Base-by-base conservation (phyloP, 176 grass and related monocot genomes). In the Juncus effusus region DNA sequence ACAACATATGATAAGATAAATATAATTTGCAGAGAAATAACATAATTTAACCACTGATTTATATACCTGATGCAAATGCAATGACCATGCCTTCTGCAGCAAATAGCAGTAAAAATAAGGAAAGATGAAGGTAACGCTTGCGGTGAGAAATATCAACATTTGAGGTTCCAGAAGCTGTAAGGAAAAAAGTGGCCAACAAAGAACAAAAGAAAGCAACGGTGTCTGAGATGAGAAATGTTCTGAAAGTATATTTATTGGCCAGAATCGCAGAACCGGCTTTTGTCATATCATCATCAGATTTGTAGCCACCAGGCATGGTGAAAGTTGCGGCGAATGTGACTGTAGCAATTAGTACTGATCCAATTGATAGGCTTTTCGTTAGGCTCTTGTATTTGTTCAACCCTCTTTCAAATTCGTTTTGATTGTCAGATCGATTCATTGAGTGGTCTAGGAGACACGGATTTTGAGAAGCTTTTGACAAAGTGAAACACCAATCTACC, bases 291-390 rank as follows among this genome's bases (percentile, higher is more conserved):
- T 54, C 54, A 19, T 13, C 57, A 1, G 72, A 12, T 64, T 12
- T 3, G 16, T 76, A 66, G 36, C 80, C 74, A 0, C 74, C 74
- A 1, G 80, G 80, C 74, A 72, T 8, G 9, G 60, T 45, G 56
- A 78, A 73, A 0, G 13, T 60, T 10, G 16, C 80, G 9, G 74
- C 44, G 38, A 83, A 78, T 14, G 80, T 64, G 0, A 63, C 67
- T 1, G 80, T 83, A 4, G 74, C 74, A 37, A 83, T 51, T 3
- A 83, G 66, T 47, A 83, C 74, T 0, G 74, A 66, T 19, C 54
- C 14, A n/a, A 83, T 9, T 45, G 39, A 16, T 9, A 73, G 1
- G 3, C 28, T 72, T 56, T 65, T 65, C 0, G 57, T 40, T 5
- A 45, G 14, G 0, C 50, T 36, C 5, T 7, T 60, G 6, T 64